These are phyloP conservation scores for Leccinum glutinopallens DNA, from an alignment of 1,284 basidiomycete species.

Conservation along the genomic window DNA sequence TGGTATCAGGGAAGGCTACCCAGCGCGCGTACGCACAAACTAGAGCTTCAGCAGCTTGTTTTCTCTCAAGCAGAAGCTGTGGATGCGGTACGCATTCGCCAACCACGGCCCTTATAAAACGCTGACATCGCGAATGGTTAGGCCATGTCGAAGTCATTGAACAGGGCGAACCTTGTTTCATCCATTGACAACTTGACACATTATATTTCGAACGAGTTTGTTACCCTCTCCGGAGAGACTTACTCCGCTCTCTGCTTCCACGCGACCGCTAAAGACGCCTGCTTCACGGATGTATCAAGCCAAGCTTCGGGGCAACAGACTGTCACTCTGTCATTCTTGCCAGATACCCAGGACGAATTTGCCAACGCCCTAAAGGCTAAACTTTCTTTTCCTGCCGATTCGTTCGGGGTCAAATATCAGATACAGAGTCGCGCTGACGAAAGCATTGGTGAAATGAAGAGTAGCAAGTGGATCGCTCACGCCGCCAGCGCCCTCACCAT, in stretches of 20 bases:
- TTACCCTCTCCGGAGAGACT: slow-evolving; percentile 42
- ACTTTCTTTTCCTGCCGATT: slow-evolving; percentile 39
- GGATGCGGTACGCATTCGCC: slow-evolving; percentile 37
- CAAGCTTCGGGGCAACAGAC: slow-evolving; percentile 44
- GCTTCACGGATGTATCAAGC: slow-evolving; percentile 44
- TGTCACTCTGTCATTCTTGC: slow-evolving; percentile 61
- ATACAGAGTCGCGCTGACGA: slow-evolving; percentile 45
- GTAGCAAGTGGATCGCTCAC: slow-evolving; percentile 85
- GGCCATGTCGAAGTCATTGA: slow-evolving; percentile 24
- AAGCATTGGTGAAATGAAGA: slow-evolving; percentile 66
- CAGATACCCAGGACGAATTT: slow-evolving; percentile 54
- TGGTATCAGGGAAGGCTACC: slow-evolving; percentile 46
- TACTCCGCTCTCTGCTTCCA: slow-evolving; percentile 43
- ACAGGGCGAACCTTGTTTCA: slow-evolving; percentile 36
- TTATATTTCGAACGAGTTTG: slow-evolving; percentile 47
- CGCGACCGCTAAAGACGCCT: slow-evolving; percentile 31
- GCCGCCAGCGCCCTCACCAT: slow-evolving; percentile 79
- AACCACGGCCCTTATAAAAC: not conserved
- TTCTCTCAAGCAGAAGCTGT: slow-evolving; percentile 50
- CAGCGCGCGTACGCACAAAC: slow-evolving; percentile 36
- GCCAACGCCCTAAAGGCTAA: slow-evolving; percentile 45
- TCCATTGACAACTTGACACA: slow-evolving; percentile 52
- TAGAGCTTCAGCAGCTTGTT: slow-evolving; percentile 69
- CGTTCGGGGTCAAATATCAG: slow-evolving; percentile 44
- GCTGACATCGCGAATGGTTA: slow-evolving; percentile 12